Evolutionary conservation across 352 stramenopile genomes (phyloP), one percentile per base, ranked within the genome.

Genomic region (Pythium graminicola): DNA sequence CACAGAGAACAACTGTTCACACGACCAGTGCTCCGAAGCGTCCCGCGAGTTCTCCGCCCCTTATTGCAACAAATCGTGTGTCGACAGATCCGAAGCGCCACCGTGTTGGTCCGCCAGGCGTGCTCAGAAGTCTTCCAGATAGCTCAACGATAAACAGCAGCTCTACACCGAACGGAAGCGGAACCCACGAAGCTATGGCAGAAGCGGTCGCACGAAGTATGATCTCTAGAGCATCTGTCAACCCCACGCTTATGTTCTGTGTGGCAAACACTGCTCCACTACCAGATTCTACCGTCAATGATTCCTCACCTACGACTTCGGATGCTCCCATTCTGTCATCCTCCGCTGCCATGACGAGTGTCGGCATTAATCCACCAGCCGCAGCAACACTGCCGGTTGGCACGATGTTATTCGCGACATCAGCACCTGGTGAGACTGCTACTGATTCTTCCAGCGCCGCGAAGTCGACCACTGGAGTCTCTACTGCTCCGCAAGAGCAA

Each of bases 191-290:
- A 24, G 49, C 36, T 14, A 56, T 56, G 38, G 49, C 50, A 8
- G 50, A 57, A 16, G 40, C 40, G 2, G 50, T 57, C 22, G 50
- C 50, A 13, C 50, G 40, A 29, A 44, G 39, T 16, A 49, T 57
- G 26, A 50, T 57, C 13, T 28, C 38, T 10, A 36, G 38, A 33
- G 4, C 36, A 10, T 32, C n/a, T 7, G 16, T 38, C 36, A 24
- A 32, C 35, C 5, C 24, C 24, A 7, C 28, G 17, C 48, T 20
- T 31, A 19, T 20, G 28, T 41, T 40, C 10, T 16, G 26, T 10
- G 6, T 19, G 2, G 14, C 19, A 9, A 56, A 32, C 23, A 3
- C 24, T 7, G 20, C 19, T 4, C 19, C 28, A 13, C 20, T 9
- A 27, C 14, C 31, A 41, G 10, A 16, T 10, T 16, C 19, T 26